Evolutionary conservation across 1,139 yeast genomes (phyloP).

Genomic region (Debaryomyces robertsiae): DNA sequence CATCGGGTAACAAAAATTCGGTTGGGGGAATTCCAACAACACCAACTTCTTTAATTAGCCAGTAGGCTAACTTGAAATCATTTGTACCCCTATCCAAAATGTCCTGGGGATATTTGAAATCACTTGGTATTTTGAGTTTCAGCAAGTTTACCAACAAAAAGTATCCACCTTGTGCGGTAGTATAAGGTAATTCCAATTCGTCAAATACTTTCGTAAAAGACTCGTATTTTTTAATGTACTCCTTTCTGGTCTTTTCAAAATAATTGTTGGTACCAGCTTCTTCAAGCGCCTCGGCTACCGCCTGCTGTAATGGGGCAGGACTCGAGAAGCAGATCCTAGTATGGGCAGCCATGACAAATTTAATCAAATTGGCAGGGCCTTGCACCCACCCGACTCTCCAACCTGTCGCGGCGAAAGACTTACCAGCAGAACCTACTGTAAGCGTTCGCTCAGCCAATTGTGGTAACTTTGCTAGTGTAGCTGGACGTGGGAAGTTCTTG

Average conservation of each 20-base stretch:
- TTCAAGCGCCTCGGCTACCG: constrained; percentile 75
- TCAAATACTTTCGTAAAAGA: constrained; percentile 78
- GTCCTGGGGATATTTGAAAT: constrained; percentile 70
- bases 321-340: constrained; percentile 88
- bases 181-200: constrained; percentile 84
- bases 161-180: constrained; percentile 90
- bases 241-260: constrained; percentile 66
- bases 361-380: constrained; percentile 79
- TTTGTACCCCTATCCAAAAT: constrained; percentile 64
- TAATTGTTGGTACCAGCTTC: constrained; percentile 64
- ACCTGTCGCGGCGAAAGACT: constrained; percentile 96
- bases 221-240: constrained; percentile 69
- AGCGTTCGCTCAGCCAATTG: constrained; percentile 78
- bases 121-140: constrained; percentile 75
- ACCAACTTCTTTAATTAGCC: constrained; percentile 91
- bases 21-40: constrained; percentile 97
- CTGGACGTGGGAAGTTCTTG: constrained; percentile 74
- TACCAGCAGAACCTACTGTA: constrained; percentile 96
- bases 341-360: constrained; percentile 86
- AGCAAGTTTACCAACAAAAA: constrained; percentile 85
- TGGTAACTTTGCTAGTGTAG: constrained; percentile 65
- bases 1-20: constrained; percentile 67
- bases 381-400: constrained; percentile 98
- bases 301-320: constrained; percentile 94
- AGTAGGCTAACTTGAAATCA: constrained; percentile 86